Evolutionary conservation across 2,329 filamentous ascomycete genomes (phyloP).

Genomic region (Westerdykella aurantiaca): DNA sequence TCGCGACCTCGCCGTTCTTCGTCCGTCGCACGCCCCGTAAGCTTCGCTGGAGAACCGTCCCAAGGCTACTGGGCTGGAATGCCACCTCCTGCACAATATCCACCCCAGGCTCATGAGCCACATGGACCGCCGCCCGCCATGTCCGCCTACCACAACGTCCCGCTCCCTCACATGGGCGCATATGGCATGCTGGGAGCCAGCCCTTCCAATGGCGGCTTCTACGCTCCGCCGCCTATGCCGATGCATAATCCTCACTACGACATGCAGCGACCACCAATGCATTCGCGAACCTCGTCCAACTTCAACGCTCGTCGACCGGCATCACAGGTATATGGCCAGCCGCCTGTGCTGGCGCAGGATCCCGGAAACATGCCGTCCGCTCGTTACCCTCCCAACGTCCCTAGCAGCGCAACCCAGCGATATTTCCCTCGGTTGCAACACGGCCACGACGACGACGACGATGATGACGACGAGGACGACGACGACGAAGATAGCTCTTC

Average conservation of each 20-base stretch:
- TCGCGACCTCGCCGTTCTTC: conserved; percentile 20
- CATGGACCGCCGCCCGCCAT: conserved; percentile 27
- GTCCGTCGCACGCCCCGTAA: conserved; percentile 24
- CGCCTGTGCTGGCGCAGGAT: conserved; percentile 22
- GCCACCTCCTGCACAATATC: conserved; percentile 14
- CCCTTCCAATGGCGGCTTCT: conserved; percentile 12
- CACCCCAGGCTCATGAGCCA: conserved; percentile 17
- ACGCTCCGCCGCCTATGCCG: conserved; percentile 9
- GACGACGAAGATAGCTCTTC: conserved; percentile 6
- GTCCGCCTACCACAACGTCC: conserved; percentile 20
- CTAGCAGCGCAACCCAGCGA: conserved; percentile 8
- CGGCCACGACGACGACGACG: conserved; percentile 13
- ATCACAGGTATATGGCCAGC: conserved; percentile 10
- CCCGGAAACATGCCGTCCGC: conserved; percentile 24
- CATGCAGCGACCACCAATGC: conserved; percentile 16
- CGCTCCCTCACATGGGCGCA: conserved; percentile 9
- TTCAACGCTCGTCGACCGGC: conserved; percentile 14
- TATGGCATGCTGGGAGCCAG: conserved; percentile 11
- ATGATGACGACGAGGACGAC: conserved; percentile 8
- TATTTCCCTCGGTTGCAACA: conserved; percentile 7
- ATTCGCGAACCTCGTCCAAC: conserved; percentile 16
- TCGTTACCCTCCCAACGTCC: conserved; percentile 13
- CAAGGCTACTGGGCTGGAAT: conserved; percentile 19
- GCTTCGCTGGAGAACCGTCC: conserved; percentile 17
- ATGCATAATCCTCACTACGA: conserved; percentile 13